phyloP scores from a whole-genome alignment of 139 green algal genomes.

The Chlamydomonas incerta region DNA sequence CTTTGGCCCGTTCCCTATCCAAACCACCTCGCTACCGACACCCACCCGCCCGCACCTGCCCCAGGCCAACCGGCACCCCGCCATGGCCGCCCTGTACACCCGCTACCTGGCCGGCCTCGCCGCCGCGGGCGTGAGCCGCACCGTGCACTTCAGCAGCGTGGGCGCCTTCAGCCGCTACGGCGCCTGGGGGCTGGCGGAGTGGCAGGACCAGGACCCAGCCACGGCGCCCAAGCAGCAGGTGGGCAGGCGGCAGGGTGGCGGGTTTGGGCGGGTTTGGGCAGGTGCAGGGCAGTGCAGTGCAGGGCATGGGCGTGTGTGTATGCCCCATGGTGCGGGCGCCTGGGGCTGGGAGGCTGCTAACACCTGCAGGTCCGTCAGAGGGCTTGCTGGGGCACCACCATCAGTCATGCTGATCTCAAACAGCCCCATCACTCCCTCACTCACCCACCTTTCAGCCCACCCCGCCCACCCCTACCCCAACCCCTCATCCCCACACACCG shows the following conservation, averaged over 20 bases:
- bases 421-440: too few species aligned
- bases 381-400: too few species aligned
- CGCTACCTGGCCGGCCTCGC: conserved; percentile 12
- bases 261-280: too few species aligned
- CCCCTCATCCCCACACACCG: neutral
- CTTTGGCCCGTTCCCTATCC: too few species aligned
- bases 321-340: too few species aligned
- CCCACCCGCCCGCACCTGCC: neutral
- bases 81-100: conserved; percentile 29
- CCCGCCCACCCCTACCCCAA: neutral
- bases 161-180: conserved; percentile 24
- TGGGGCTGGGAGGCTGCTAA: too few species aligned
- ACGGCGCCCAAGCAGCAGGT: conserved; percentile 44
- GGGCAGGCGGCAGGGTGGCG: too few species aligned
- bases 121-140: neutral
- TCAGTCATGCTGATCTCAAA: too few species aligned
- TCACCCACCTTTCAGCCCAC: neutral
- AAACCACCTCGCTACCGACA: neutral
- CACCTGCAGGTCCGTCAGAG: too few species aligned
- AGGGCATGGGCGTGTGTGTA: too few species aligned
- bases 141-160: conserved; percentile 36
- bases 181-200: conserved; percentile 47
- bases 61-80: conserved; percentile 42
- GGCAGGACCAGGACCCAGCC: conserved; percentile 26
- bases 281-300: too few species aligned